phyloP scores from a whole-genome alignment of 2,329 filamentous ascomycete genomes.

The Berkeleyomyces rouxiae region DNA sequence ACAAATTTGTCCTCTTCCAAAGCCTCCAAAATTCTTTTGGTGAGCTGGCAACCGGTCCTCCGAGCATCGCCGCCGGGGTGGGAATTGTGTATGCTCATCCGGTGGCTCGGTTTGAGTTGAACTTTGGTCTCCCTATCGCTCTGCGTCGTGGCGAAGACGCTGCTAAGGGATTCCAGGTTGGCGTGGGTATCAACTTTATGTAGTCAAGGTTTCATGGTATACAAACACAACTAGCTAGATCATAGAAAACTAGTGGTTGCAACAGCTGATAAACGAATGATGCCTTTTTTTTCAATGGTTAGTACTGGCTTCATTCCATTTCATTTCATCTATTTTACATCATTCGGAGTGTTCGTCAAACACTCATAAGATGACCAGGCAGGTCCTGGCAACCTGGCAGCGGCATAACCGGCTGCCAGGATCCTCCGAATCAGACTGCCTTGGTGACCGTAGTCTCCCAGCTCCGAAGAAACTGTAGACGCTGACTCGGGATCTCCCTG shows the following conservation, averaged over 20 bases:
- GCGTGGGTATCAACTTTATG: conserved; percentile 92
- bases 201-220: conserved; percentile 26
- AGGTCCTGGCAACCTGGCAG: too few species aligned
- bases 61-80: conserved; percentile 72
- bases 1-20: conserved; percentile 27
- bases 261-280: neutral
- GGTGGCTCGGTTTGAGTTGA: conserved; percentile 83
- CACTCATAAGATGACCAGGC: too few species aligned
- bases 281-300: too few species aligned
- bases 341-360: too few species aligned
- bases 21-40: conserved; percentile 45
- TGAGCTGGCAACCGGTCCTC: conserved; percentile 57
- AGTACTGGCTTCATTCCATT: too few species aligned
- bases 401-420: too few species aligned
- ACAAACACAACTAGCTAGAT: neutral
- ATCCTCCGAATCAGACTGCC: too few species aligned
- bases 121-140: conserved; percentile 79
- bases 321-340: too few species aligned
- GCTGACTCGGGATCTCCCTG: too few species aligned
- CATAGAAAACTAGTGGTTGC: neutral
- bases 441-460: too few species aligned
- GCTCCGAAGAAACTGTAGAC: too few species aligned
- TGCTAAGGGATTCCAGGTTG: conserved; percentile 82
- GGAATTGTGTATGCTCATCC: conserved; percentile 92
- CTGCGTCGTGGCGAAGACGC: conserved; percentile 69